phyloP scores from a whole-genome alignment of 306 rosid genomes.

The Chamaecrista fasciculata region DNA sequence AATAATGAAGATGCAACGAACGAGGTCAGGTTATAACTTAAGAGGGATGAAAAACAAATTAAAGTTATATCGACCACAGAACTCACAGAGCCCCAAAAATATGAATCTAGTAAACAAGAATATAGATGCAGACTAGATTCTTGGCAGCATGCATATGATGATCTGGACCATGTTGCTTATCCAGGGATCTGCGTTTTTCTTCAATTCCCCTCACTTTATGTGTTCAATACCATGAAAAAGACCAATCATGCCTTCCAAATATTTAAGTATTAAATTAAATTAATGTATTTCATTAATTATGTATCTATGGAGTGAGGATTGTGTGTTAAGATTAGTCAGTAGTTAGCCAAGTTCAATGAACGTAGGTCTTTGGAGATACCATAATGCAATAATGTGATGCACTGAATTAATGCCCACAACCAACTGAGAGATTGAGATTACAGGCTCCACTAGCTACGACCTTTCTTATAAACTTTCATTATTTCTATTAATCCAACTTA shows the following conservation, averaged over 20 bases:
- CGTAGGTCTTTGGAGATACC: neutral
- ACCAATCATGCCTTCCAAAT: neutral
- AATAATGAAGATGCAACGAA: neutral
- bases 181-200: neutral
- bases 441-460: too few species aligned
- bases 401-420: neutral
- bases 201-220: neutral
- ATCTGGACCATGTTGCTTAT: neutral
- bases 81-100: conserved; percentile 3
- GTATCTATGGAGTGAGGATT: neutral
- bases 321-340: neutral
- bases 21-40: neutral
- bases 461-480: too few species aligned
- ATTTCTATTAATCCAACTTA: too few species aligned
- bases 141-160: conserved; percentile 13
- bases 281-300: neutral
- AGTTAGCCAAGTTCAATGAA: conserved; percentile 3
- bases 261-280: neutral
- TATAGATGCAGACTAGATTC: neutral
- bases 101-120: neutral
- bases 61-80: neutral
- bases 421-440: too few species aligned
- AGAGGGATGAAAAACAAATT: neutral
- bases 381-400: conserved; percentile 1
- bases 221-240: neutral